Percentiles rank a stretch among this genome's conserved stretches.
These are phyloP conservation scores for Nannochloropsis gaditana DNA, from an alignment of 108 stramenopile species.

Conservation along the genomic window DNA sequence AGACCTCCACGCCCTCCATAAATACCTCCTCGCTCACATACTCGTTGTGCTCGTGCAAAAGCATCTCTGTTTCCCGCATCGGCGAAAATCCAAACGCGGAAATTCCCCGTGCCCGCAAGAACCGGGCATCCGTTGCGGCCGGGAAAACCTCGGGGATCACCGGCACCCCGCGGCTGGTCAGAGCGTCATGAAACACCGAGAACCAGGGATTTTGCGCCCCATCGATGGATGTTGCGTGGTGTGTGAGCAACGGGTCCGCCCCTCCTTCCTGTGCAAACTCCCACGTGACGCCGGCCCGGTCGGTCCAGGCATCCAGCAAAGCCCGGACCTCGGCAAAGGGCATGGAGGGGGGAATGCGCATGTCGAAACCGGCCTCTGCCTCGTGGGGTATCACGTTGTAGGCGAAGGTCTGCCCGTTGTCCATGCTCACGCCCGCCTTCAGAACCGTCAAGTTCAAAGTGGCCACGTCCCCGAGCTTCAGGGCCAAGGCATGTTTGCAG, in stretches of 20 bases:
- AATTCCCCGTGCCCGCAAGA: conserved; percentile 74
- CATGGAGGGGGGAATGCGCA: conserved; percentile 81
- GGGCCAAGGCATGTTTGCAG: conserved; percentile 59
- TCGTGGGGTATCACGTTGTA: conserved; percentile 69
- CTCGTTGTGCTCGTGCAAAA: conserved; percentile 94
- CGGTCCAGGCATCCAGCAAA: conserved; percentile 72
- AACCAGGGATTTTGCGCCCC: conserved; percentile 76
- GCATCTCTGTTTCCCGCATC: conserved; percentile 81
- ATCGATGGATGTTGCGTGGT: conserved; percentile 67
- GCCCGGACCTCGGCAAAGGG: conserved; percentile 68
- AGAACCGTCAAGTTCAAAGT: conserved; percentile 87
- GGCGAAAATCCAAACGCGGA: conserved; percentile 88
- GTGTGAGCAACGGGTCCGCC: conserved; percentile 43
- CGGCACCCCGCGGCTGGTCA: conserved; percentile 60
- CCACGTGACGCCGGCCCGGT: conserved; percentile 56
- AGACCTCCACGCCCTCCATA: conserved; percentile 79
- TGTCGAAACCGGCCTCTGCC: conserved; percentile 81
- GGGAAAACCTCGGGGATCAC: conserved; percentile 86
- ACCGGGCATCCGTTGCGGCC: conserved; percentile 88
- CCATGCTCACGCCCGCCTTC: conserved; percentile 69
- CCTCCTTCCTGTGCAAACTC: conserved; percentile 52
- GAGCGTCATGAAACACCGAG: conserved; percentile 52
- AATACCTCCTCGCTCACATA: conserved; percentile 76
- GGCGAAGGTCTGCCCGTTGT: conserved; percentile 39
- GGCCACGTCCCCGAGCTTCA: conserved; percentile 86